Conservation (phyloP, 2,329 filamentous ascomycete genomes). For the Chaetothyriales sp. region DNA sequence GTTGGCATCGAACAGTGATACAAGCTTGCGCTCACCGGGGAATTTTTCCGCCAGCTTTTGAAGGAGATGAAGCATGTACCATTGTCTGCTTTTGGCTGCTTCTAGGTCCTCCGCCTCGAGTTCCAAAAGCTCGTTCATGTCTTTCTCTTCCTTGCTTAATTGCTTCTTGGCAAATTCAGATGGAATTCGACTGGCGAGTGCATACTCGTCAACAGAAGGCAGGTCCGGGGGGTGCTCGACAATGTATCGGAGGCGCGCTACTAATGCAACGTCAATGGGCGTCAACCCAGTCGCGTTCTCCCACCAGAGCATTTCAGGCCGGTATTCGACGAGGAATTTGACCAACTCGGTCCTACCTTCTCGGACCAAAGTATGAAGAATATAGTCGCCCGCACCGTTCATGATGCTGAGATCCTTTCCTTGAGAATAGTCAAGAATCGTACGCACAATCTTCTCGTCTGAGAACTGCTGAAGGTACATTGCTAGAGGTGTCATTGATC, state of each 20-base stretch:
- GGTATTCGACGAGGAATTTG: constrained; percentile 46
- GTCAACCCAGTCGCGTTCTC: constrained; percentile 69
- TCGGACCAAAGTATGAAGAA: constrained; percentile 27
- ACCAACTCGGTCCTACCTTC: constrained; percentile 32
- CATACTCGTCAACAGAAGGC: not conserved
- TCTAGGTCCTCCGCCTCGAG: not conserved
- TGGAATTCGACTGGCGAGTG: not conserved
- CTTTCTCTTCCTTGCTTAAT: not conserved
- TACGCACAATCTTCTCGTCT: constrained; percentile 32
- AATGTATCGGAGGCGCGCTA: constrained; percentile 28
- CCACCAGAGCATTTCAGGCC: constrained; percentile 48
- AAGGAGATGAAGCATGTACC: constrained; percentile 10
- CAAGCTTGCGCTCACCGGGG: constrained; percentile 27
- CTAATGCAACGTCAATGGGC: constrained; percentile 53
- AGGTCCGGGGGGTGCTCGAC: constrained; percentile 11
- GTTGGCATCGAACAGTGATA: constrained; percentile 46
- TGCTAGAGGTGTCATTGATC: constrained; percentile 52
- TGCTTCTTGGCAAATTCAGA: not conserved
- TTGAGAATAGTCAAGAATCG: constrained; percentile 44
- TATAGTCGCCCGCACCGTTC: constrained; percentile 32
- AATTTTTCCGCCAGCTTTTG: constrained; percentile 6
- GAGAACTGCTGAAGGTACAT: constrained; percentile 35
- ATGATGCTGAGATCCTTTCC: constrained; percentile 37
- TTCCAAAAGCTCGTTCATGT: not conserved
- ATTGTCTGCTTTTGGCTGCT: not conserved